Evolutionary conservation across 2,329 filamentous ascomycete species (phyloP).

Genomic region (Magnaporthiopsis poae): DNA sequence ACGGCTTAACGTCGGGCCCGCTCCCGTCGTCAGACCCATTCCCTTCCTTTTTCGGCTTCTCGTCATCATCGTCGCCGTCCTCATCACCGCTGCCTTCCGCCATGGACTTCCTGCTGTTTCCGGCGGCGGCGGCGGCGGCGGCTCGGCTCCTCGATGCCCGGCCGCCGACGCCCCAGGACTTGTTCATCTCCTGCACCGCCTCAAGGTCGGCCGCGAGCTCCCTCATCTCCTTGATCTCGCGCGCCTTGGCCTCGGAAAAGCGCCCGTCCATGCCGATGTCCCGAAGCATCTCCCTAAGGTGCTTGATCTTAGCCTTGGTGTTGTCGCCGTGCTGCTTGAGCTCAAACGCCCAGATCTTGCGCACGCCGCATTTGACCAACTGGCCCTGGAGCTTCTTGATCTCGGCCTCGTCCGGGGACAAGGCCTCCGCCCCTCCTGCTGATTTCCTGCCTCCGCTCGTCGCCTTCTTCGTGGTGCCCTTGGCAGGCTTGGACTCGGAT

Average conservation of each 20-base stretch:
- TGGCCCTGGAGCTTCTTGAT: conserved; percentile 83
- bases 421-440: conserved; percentile 15
- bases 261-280: conserved; percentile 82
- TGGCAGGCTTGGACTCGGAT: conserved; percentile 8
- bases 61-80: conserved; percentile 20
- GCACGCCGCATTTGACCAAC: conserved; percentile 79
- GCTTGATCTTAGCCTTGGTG: conserved; percentile 66
- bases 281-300: conserved; percentile 67
- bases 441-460: background rate
- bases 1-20: conserved; percentile 25
- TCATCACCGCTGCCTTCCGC: conserved; percentile 28
- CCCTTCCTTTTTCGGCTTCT: conserved; percentile 10
- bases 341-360: conserved; percentile 84
- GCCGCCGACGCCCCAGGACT: conserved; percentile 57
- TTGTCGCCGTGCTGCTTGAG: conserved; percentile 65
- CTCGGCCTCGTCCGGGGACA: conserved; percentile 61
- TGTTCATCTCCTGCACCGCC: conserved; percentile 71
- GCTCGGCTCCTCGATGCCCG: conserved; percentile 33
- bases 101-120: conserved; percentile 19
- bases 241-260: conserved; percentile 75
- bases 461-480: conserved; percentile 6
- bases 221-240: conserved; percentile 74
- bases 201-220: conserved; percentile 79
- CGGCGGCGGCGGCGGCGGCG: conserved; percentile 14
- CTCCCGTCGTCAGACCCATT: conserved; percentile 8